Evolutionary conservation across 2,329 filamentous ascomycete species (phyloP), one percentile per base, ranked within the genome.

Genomic region (Botryotinia narcissicola): DNA sequence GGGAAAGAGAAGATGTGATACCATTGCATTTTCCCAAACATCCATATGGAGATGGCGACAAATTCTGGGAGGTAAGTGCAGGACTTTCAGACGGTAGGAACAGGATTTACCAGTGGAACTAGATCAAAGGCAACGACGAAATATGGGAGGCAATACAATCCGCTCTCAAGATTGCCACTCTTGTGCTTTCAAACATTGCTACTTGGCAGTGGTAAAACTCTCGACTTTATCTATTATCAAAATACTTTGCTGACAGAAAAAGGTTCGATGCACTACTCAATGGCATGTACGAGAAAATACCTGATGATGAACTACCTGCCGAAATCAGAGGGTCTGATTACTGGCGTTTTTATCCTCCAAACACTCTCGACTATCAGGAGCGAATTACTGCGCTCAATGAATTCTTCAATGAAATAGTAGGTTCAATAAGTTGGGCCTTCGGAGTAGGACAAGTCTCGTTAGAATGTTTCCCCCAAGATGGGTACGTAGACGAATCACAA

Each of bases 191-290:
- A 4, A 54, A 54, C 4, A 1, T 46, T 37, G 7, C 14, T 37
- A 51, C 63, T 37, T 67, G 32, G 32, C 44, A 67, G 32, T 67
- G 63, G 63, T 67, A 67, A 16, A 12, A n/a, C 51, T 29, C 25
- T 22, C 3, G 6, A 29, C 14, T 29, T 20, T 22, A 54, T 14
- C 37, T 16, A 54, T 67, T 29, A 4, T 29, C 10, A n/a, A 14
- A 0, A 54, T 18, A 18, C n/a, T 14, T n/a, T 67, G 20, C 46
- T 67, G 25, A 67, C 32, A 25, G 25, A 37, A 16, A 18, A 51
- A 67, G 63, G 63, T 67, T 67, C 32, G 32, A 67, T 51, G 32
- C 44, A n/a, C 32, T 67, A 51, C 10, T 67, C 14, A n/a, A 67
- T 51, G 63, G 44, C 32, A 25, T 2, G 10, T 67, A 67, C 48